Conservation (phyloP, 352 stramenopile genomes). For the Saprolegnia diclina region DNA sequence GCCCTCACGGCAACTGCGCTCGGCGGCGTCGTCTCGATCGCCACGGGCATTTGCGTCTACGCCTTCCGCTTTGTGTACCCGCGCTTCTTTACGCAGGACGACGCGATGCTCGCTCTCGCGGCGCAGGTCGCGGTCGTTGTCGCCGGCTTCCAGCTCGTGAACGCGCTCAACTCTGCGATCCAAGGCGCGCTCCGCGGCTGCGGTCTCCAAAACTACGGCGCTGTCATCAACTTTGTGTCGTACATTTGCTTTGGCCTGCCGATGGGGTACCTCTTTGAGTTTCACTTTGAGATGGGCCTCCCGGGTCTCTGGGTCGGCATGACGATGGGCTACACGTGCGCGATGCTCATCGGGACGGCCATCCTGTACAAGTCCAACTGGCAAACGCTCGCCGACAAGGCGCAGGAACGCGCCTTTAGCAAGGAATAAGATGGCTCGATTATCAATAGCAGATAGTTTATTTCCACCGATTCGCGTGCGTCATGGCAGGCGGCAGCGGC, state of each 20-base stretch:
- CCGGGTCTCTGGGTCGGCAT: slow-evolving; percentile 81
- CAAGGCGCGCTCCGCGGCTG: slow-evolving; percentile 79
- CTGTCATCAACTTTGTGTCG: slow-evolving; percentile 78
- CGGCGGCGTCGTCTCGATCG: slow-evolving; percentile 24
- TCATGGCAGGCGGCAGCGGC: no score
- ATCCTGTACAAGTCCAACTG: slow-evolving; percentile 27
- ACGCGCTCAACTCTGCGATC: slow-evolving; percentile 55
- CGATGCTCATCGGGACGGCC: background rate
- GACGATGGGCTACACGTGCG: slow-evolving; percentile 27
- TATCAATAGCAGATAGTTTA: background rate
- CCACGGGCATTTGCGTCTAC: slow-evolving; percentile 30
- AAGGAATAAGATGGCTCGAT: background rate
- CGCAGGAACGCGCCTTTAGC: slow-evolving; percentile 31
- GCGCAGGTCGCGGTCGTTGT: slow-evolving; percentile 32
- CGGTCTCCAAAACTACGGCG: slow-evolving; percentile 73
- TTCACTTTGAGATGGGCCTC: slow-evolving; percentile 53
- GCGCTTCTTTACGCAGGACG: slow-evolving; percentile 35
- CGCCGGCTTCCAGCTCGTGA: slow-evolving; percentile 69
- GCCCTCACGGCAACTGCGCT: slow-evolving; percentile 3
- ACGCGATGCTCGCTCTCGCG: slow-evolving; percentile 31
- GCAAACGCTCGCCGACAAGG: slow-evolving; percentile 35
- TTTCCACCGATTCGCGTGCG: background rate
- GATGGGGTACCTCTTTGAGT: slow-evolving; percentile 62
- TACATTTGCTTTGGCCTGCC: slow-evolving; percentile 82
- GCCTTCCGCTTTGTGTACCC: slow-evolving; percentile 31